Evolutionary conservation across 768 basidiomycete species (phyloP).

Genomic region (Mycena albidolilacea): DNA sequence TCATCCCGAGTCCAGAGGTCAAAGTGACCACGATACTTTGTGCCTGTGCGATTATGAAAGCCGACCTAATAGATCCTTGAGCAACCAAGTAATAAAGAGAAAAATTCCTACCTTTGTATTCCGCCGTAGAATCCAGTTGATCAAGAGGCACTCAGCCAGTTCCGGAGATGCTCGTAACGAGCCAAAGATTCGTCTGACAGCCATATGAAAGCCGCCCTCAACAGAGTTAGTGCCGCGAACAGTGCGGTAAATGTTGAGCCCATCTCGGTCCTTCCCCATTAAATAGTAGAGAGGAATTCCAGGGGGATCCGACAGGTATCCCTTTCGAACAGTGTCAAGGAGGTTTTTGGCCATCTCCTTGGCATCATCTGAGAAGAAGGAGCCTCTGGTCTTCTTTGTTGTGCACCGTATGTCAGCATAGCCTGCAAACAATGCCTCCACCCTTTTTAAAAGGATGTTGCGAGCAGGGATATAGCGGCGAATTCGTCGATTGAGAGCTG

Average conservation of each 20-base stretch:
- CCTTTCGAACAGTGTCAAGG: background rate
- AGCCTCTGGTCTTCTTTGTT: background rate
- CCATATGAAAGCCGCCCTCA: conserved; percentile 14
- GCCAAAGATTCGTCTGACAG: background rate
- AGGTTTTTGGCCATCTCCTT: background rate
- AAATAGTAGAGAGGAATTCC: background rate
- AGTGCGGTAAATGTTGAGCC: conserved; percentile 2
- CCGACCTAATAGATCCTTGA: background rate
- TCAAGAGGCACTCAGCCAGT: too few species aligned
- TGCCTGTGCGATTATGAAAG: conserved; percentile 1
- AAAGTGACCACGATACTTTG: conserved; percentile 1
- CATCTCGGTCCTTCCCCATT: background rate
- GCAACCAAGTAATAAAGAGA: background rate
- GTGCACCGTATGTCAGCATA: background rate
- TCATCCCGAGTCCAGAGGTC: conserved; percentile 2
- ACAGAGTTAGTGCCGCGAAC: conserved; percentile 9
- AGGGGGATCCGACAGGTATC: background rate
- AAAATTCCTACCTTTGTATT: background rate
- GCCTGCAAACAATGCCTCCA: background rate
- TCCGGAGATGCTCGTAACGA: too few species aligned
- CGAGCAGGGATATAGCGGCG: background rate
- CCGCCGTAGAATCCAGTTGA: background rate
- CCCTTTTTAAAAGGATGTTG: background rate
- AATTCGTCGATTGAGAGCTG: background rate
- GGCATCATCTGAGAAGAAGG: background rate